These are phyloP conservation scores for Fusarium sp. DNA, from an alignment of 2,329 filamentous ascomycete genomes.

Conservation along the genomic window DNA sequence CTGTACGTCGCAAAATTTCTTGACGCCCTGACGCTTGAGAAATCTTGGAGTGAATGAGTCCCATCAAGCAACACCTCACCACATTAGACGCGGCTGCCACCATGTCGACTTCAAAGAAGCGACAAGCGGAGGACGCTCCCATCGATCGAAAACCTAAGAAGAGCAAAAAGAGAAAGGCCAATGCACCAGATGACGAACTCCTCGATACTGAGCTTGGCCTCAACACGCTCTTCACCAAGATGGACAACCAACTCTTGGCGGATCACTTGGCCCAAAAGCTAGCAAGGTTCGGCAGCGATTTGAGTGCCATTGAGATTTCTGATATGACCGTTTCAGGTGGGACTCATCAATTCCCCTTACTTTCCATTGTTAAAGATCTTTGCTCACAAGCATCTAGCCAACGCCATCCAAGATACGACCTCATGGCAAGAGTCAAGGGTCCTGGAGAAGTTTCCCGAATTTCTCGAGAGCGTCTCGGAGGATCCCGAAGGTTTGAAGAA, in stretches of 20 bases:
- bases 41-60: conserved; percentile 14
- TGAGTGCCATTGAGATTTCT: conserved; percentile 84
- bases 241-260: conserved; percentile 84
- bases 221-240: conserved; percentile 80
- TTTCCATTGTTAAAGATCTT: neutral
- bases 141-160: conserved; percentile 53
- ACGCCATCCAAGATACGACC: conserved; percentile 81
- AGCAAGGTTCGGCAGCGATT: conserved; percentile 77
- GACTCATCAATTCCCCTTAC: conserved; percentile 21
- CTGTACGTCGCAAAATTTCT: conserved; percentile 43
- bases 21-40: conserved; percentile 18
- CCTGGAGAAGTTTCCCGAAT: conserved; percentile 78
- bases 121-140: conserved; percentile 61
- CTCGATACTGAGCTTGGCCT: conserved; percentile 76
- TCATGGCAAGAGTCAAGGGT: conserved; percentile 73
- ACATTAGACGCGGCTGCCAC: conserved; percentile 5
- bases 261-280: conserved; percentile 86
- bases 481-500: conserved; percentile 68
- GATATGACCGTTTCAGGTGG: conserved; percentile 82
- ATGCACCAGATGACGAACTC: conserved; percentile 62
- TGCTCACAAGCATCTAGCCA: conserved; percentile 59
- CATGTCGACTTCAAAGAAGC: conserved; percentile 62
- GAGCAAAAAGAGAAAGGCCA: conserved; percentile 65
- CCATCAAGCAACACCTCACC: conserved; percentile 3
- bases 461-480: conserved; percentile 73